Conservation (phyloP, 2,329 filamentous ascomycete genomes). For the Didymella lethalis region DNA sequence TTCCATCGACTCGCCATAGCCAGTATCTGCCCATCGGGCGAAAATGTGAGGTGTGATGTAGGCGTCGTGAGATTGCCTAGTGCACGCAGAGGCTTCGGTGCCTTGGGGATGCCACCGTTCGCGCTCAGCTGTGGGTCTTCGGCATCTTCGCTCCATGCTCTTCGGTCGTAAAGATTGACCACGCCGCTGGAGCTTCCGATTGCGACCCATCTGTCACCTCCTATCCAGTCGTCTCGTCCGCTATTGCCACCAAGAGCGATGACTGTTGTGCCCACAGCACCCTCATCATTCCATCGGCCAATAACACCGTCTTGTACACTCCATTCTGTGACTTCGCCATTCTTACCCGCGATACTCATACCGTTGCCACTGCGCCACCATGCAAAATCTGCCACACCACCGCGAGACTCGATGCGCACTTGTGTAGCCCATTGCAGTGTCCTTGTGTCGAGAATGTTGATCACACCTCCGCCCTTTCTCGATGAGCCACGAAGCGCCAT, state of each 20-base stretch:
- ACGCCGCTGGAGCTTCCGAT: conserved; percentile 87
- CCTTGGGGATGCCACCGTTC: conserved; percentile 64
- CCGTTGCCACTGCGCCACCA: conserved; percentile 92
- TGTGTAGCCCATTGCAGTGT: conserved; percentile 90
- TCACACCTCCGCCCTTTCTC: conserved; percentile 83
- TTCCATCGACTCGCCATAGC: conserved; percentile 88
- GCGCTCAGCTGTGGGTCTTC: conserved; percentile 31
- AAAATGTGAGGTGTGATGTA: conserved; percentile 80
- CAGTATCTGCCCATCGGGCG: conserved; percentile 87
- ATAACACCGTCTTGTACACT: conserved; percentile 74
- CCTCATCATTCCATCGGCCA: conserved; percentile 88
- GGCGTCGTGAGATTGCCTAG: conserved; percentile 90
- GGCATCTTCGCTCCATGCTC: conserved; percentile 62
- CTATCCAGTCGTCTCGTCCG: conserved; percentile 67
- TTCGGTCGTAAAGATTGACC: conserved; percentile 90
- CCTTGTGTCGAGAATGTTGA: conserved; percentile 81
- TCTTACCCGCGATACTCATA: conserved; percentile 81
- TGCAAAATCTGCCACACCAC: conserved; percentile 86
- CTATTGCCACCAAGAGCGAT: conserved; percentile 77
- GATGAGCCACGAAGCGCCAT: conserved; percentile 83
- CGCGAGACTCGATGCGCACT: conserved; percentile 79
- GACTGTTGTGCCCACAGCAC: conserved; percentile 83
- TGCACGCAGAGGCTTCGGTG: conserved; percentile 74
- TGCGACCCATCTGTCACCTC: conserved; percentile 87
- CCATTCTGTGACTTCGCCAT: conserved; percentile 92